phyloP scores from a whole-genome alignment of 2,329 filamentous ascomycete genomes.

The Calonectria pseudoreteaudii region DNA sequence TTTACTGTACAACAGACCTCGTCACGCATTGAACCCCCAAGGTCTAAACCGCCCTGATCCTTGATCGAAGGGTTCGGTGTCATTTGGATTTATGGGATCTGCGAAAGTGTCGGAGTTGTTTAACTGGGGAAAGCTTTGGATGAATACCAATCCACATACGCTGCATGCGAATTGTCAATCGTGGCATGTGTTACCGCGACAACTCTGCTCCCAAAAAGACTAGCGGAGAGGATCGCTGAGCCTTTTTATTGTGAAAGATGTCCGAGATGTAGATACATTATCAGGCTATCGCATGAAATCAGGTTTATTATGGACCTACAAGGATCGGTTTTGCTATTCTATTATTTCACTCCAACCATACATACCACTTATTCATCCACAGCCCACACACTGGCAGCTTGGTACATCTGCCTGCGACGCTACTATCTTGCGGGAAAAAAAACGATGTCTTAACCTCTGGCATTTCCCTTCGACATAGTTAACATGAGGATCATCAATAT shows the following conservation, averaged over 20 bases:
- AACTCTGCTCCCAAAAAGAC: background rate
- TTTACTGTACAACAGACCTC: background rate
- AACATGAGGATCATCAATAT: too few species aligned
- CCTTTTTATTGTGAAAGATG: background rate
- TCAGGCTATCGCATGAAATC: background rate
- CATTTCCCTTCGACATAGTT: too few species aligned
- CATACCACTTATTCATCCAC: background rate
- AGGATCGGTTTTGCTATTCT: background rate
- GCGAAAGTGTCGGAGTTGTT: background rate
- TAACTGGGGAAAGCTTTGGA: background rate
- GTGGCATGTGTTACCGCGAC: background rate
- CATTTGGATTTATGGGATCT: background rate
- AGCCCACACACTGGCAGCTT: background rate
- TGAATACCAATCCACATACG: background rate
- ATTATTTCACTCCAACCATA: background rate
- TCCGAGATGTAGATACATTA: background rate
- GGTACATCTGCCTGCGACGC: too few species aligned
- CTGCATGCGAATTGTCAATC: background rate
- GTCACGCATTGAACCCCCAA: background rate
- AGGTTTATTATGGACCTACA: background rate
- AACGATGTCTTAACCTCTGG: too few species aligned
- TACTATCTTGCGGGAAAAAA: too few species aligned
- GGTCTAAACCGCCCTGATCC: background rate
- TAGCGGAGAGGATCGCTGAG: background rate
- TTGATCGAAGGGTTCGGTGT: background rate